Evolutionary conservation across 2,329 filamentous ascomycete genomes (phyloP), one percentile per base, ranked within the genome.

Genomic region (Podosphaera aphanis): DNA sequence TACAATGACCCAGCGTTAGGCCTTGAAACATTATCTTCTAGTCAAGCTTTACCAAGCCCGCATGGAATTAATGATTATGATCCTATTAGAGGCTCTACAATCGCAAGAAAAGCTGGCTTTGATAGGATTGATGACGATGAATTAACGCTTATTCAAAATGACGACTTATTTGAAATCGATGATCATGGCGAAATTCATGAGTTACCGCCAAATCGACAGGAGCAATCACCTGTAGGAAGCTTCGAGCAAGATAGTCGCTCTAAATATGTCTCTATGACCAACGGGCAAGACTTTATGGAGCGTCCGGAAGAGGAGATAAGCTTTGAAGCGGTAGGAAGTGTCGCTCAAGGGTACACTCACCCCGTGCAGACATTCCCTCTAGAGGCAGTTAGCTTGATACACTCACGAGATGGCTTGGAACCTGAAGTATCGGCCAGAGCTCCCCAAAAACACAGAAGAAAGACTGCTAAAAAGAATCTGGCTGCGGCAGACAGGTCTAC

Each of bases 91-190:
- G 60, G 57, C 19, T 58, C 57, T n/a, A 64, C 59, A 29, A 54
- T 49, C 1, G 56, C 57, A 19, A 63, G 55, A 44, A 43, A 37
- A 6, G 23, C 42, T 16, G 43, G 46, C 10, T 38, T 57, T 16
- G 55, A 50, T 18, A 51, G 50, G 16, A 57, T 51, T 6, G 57
- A 44, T 18, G 60, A 61, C 36, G 61, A 67, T 15, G 60, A 66
- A 36, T 61, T 61, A 10, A 62, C 66, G 18, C 58, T 67, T 16
- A 59, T 70, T 47, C 57, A 64, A 44, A 55, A 66, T 29, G 69
- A 74, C n/a, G 63, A 66, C 19, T 68, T 69, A 45, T 75, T 80
- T 52, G 68, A 66, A 33, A 70, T 79, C 50, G 74, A 77, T 51
- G 71, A 67, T 13, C 67, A 79, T 49, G 75, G 74, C 6, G 70